Base-by-base conservation (phyloP, 345 rosid genomes). In the Lumnitzera littorea region DNA sequence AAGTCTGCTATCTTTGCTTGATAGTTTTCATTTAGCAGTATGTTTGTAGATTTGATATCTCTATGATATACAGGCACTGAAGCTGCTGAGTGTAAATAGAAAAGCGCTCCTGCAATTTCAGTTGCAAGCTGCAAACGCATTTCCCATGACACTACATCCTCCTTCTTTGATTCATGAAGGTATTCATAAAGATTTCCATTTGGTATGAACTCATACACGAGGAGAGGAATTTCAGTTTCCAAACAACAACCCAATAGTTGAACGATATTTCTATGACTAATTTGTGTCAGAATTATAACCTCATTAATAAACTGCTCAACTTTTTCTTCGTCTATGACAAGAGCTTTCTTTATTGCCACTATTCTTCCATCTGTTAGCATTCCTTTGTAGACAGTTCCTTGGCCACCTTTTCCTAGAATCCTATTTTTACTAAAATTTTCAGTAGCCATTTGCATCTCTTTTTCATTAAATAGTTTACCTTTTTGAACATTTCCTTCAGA, bases 191-290 rank as follows among this genome's bases (percentile, higher is more conserved):
- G 55, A 9, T 60, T 64, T 48, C 68, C 68, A 15, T 64, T 64
- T 0, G 56, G 48, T 20, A 56, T 64, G 61, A 64, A 64, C 60
- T 64, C 60, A 11, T 63, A 63, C n/a, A 63, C 60, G 8, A 63
- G 51, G 46, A 63, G 67, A 0, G 60, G 67, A 1, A 29, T 17
- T 48, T 63, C 60, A 2, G 14, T 36, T 49, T 57, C 60, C 60
- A 57, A 43, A n/a, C 60, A 57, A n/a, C 60, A 57, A 0, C 60
- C 60, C 15, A 57, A 13, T 7, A 57, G 13, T 49, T 57, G 24
- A 8, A 57, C 60, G 2, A 57, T 15, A 10, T 57, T 57, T 13
- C 60, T 57, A 25, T 57, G 60, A 43, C 25, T 57, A 25, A 57
- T 57, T 15, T 57, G 60, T 16, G 60, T 36, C 15, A 57, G 60